Evolutionary conservation across 176 grass and related monocot genomes (phyloP).

Genomic region (Phoenix roebelenii): DNA sequence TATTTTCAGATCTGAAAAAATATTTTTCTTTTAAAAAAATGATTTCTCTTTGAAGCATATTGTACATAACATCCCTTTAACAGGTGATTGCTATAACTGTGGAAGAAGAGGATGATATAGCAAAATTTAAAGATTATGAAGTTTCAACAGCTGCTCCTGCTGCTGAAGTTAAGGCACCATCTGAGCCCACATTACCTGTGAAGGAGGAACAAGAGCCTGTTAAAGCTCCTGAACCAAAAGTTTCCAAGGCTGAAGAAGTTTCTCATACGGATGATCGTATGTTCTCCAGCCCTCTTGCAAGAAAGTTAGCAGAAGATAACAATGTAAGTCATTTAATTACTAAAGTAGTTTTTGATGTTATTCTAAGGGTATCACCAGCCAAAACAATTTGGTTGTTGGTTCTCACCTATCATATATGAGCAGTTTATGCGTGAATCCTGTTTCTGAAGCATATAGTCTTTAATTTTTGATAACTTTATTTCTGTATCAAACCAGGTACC

Average conservation of each 20-base stretch:
- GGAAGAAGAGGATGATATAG: conserved; percentile 84
- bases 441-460: too few species aligned
- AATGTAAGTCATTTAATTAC: conserved; percentile 32
- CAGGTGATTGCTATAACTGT: conserved; percentile 78
- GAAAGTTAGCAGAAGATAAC: conserved; percentile 93
- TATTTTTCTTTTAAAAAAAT: too few species aligned
- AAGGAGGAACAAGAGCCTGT: conserved; percentile 32
- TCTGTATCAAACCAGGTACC: conserved; percentile 36
- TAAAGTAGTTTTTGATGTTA: background rate
- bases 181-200: conserved; percentile 18
- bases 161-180: conserved; percentile 36
- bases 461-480: too few species aligned
- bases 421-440: too few species aligned
- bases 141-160: conserved; percentile 49
- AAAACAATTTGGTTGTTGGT: too few species aligned
- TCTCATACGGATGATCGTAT: conserved; percentile 57
- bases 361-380: background rate
- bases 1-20: too few species aligned
- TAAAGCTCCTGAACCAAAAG: conserved; percentile 41
- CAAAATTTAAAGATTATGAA: conserved; percentile 86
- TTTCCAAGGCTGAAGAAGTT: conserved; percentile 37
- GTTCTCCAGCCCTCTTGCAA: conserved; percentile 75
- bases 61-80: background rate
- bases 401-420: too few species aligned
- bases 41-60: too few species aligned